Evolutionary conservation across 108 stramenopile species (phyloP), one percentile per base, ranked within the genome.

Genomic region (Pseudonitzschia pungens): DNA sequence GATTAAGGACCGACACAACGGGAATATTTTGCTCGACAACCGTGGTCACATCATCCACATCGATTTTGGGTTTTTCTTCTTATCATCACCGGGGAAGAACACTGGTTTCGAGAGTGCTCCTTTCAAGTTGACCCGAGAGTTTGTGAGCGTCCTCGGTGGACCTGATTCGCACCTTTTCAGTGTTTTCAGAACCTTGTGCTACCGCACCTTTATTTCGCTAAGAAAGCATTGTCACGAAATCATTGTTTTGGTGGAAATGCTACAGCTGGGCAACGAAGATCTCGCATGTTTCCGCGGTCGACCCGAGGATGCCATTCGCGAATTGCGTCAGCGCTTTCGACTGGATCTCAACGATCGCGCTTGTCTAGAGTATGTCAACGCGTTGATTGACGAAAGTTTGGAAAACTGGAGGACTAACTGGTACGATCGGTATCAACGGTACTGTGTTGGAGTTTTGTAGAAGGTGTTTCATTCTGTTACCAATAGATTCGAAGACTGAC

Each of bases 1-100:
- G 80, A 95, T 99, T 77, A 99, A 99, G 83, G 98, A 99, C 69
- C 77, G 98, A 20, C 96, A 97, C 84, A 97, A 97, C 73, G 96
- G 96, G 16, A 98, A 99, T 66, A 96, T 99, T 73, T 74, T 99
- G 18, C 66, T 99, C 0, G 94, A 96, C 77, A 94, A 94, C 53
- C 88, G 85, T 63, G 99, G 99, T 14, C 96, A 96, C 63, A 68
- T 99, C 48, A 85, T 97, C 59, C 98, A 99, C 70, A 98, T 99
- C 56, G 94, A 96, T 70, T 96, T 91, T 71, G 94, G 94, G 0
- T 93, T 96, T 70, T 96, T 97, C 77, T 98, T 97, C 76, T 78
- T 94, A 40, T 92, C 90, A 16, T 87, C 89, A 14, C 98, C 98
- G 1, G 98, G 98, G 22, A 97, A 97, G 65, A 96, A 96, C 70